Conservation (phyloP, 176 grass and related monocot species). For the Oryza meyeriana region DNA sequence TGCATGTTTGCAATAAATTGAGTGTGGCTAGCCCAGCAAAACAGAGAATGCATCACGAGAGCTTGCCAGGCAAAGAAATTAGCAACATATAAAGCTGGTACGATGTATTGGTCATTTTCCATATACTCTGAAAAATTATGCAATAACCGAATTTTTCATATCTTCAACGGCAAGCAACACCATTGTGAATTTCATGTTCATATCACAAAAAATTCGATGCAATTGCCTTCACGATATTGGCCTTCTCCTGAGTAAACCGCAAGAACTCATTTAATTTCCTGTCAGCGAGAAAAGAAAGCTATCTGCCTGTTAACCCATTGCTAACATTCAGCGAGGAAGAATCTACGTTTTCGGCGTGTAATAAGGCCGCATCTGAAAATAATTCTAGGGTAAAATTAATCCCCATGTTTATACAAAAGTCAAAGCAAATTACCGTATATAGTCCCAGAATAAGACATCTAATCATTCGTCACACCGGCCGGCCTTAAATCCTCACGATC, state of each 20-base stretch:
- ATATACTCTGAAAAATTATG: not conserved
- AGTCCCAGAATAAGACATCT: too few relatives aligned
- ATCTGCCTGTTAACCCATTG: not conserved
- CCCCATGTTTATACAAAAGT: too few relatives aligned
- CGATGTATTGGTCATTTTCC: not conserved
- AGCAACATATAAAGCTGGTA: not conserved
- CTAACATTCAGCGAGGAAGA: too few relatives aligned
- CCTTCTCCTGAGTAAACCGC: not conserved
- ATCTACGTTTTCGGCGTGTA: too few relatives aligned
- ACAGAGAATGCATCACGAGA: not conserved
- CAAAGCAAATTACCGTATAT: too few relatives aligned
- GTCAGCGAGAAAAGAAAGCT: not conserved
- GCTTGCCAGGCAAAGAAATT: not conserved
- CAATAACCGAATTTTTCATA: not conserved
- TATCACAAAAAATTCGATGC: not conserved
- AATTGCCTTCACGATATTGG: not conserved
- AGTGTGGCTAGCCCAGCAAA: not conserved
- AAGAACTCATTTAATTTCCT: not conserved
- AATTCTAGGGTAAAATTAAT: too few relatives aligned
- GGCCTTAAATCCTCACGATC: not conserved
- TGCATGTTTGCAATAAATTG: not conserved
- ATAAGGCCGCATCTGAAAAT: too few relatives aligned
- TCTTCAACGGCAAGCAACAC: not conserved
- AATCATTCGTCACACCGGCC: not conserved
- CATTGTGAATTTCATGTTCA: not conserved